Conservation (phyloP, 176 grass and related monocot species). For the Saccharum officinarum region DNA sequence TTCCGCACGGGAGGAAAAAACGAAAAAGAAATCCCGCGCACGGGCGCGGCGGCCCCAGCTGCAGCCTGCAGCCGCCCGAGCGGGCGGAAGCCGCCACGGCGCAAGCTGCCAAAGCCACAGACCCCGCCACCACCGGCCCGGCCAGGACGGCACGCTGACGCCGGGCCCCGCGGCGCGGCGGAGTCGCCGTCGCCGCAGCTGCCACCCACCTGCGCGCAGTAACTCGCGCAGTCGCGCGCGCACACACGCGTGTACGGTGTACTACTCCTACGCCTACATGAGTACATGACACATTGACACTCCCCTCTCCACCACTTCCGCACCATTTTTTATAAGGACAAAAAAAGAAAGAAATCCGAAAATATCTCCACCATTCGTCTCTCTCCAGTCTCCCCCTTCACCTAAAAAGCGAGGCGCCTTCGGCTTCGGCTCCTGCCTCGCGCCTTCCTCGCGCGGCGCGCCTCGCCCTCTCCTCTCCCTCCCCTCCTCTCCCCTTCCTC, state of each 20-base stretch:
- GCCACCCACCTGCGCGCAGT: constrained; percentile 39
- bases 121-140: background rate
- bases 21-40: background rate
- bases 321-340: background rate
- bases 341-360: background rate
- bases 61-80: constrained; percentile 22
- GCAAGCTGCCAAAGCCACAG: background rate
- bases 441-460: constrained; percentile 39
- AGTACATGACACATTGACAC: background rate
- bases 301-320: background rate
- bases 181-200: constrained; percentile 18
- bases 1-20: constrained; percentile 11
- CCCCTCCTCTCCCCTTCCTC: background rate
- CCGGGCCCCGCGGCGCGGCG: background rate
- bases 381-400: background rate
- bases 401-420: constrained; percentile 34
- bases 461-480: background rate
- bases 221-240: background rate
- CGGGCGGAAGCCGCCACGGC: constrained; percentile 21
- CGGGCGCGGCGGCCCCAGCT: constrained; percentile 1
- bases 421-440: constrained; percentile 39
- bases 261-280: background rate
- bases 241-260: background rate
- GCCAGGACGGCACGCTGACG: constrained; percentile 13
- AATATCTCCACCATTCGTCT: constrained; percentile 22